Base-by-base conservation (phyloP, 495 filamentous ascomycete genomes). In the Extremus antarcticus region DNA sequence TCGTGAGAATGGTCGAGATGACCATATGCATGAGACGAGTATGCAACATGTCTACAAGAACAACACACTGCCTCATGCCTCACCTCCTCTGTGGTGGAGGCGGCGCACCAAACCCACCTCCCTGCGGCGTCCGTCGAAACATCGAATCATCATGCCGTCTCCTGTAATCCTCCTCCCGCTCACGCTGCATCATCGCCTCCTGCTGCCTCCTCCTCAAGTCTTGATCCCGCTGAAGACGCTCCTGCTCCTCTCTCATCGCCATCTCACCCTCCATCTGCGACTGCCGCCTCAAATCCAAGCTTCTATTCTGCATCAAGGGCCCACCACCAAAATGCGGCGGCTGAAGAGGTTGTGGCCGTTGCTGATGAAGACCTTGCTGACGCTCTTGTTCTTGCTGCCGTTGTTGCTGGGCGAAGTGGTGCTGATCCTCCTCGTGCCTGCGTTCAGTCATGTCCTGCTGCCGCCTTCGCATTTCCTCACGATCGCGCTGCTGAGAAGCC, bases 341-440 rank as follows among this genome's bases (percentile, higher is more conserved):
- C 19, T 51, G 43, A 22, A 55, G 55, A 19, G 23, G n/a, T 41
- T 39, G 38, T 17, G 20, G 32, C 10, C 22, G 49, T 47, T 60
- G 53, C n/a, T 49, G 54, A 7, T 35, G 29, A 15, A 48, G 16
- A 53, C 47, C 53, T 63, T 46, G 51, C 32, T 61, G 51, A 9
- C 48, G 50, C 43, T 65, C 59, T 43, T 56, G 51, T 19, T 63
- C 51, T 24, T 52, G 55, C 47, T 61, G 49, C 53, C 51, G 55
- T n/a, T 48, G 50, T 9, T 43, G 56, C 25, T 59, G 59, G 24
- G 43, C 50, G 11, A 55, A 56, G 15, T 35, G 48, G 25, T 61
- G 63, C 17, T 24, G 43, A 9, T 61, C 53, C 1, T 46, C 20
- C 7, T 50, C 23, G 11, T 25, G 54, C 17, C 49, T 24, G 1